Base-by-base conservation (phyloP, 1,284 basidiomycete genomes). In the Cutaneotrichosporon spelunceum region DNA sequence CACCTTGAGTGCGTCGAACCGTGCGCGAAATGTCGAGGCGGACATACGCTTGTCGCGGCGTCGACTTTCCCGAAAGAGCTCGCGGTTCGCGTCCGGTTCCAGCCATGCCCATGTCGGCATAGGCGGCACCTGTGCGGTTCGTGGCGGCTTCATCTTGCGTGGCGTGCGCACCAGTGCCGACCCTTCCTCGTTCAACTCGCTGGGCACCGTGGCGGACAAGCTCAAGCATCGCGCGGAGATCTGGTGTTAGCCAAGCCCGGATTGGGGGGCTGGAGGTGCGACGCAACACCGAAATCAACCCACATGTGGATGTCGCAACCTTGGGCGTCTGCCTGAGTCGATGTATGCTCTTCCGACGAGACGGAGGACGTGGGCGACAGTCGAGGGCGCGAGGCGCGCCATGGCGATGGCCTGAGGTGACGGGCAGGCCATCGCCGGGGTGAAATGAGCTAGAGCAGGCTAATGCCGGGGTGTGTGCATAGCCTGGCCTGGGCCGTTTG, bases 371-470 rank as follows among this genome's bases (percentile, higher is more conserved):
- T 66, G 64, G 4, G 61, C 59, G 9, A 63, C 53, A 3, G 64
- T 61, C 26, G 61, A 58, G 19, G 64, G 62, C 4, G 62, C 56
- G 19, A 59, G 53, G 10, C 64, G 61, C 10, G 56, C 62, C 59
- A 66, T 66, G 64, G 61, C 61, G 64, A 63, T 63, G 59, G 59
- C 61, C 61, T 61, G 61, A 8, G 52, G 52, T 29, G 42, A 39
- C 19, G 59, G 34, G 49, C 64, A 61, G 64, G 64, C 64, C 64
- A 66, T 66, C 64, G 64, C 64, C 64, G 36, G 29, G 29, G 6
- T 45, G 23, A 16, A 50, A 26, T 50, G 48, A 50, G 39, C 39
- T 42, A 42, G 33, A 34, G 44, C 29, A 54, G 24, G 34, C 36
- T 54, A 54, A 34, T 24, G 34, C 53, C 53, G 24, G 24, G 53